Evolutionary conservation across 108 stramenopile genomes (phyloP).

Genomic region (Skeletonema potamos): DNA sequence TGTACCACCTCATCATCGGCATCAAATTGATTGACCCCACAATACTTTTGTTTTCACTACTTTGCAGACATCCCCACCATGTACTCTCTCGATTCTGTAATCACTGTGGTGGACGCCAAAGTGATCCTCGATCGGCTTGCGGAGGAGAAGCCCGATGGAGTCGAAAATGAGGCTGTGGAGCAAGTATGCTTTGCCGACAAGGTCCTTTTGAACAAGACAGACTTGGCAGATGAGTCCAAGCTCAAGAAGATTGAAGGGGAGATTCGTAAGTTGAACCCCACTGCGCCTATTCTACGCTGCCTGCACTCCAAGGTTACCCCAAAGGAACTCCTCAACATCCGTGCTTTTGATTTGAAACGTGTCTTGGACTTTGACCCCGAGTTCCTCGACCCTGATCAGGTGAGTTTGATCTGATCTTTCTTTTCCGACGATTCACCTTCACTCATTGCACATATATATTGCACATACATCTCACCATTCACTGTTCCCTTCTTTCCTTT

Average conservation of each 20-base stretch:
- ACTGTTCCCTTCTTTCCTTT: neutral
- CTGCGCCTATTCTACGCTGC: constrained; percentile 50
- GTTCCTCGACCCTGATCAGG: constrained; percentile 61
- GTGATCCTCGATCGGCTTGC: constrained; percentile 74
- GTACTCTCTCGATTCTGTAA: constrained; percentile 86
- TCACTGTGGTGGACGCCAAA: constrained; percentile 96
- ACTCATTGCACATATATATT: neutral
- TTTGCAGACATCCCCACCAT: constrained; percentile 31
- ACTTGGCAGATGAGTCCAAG: constrained; percentile 53
- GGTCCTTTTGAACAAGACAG: constrained; percentile 85
- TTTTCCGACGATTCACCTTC: neutral
- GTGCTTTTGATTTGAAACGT: constrained; percentile 77
- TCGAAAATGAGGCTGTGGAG: constrained; percentile 94
- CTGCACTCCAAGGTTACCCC: constrained; percentile 47
- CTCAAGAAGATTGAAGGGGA: constrained; percentile 49
- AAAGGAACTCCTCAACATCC: constrained; percentile 77
- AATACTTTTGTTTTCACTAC: constrained; percentile 40
- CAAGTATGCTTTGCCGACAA: constrained; percentile 93
- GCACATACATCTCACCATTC: neutral
- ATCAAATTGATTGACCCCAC: constrained; percentile 43
- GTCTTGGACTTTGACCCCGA: constrained; percentile 88
- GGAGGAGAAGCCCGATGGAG: constrained; percentile 86
- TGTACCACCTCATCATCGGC: constrained; percentile 5
- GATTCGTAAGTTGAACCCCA: constrained; percentile 59
- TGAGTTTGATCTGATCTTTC: neutral